phyloP scores from a whole-genome alignment of 2,329 filamentous ascomycete genomes.

The Dactylellina leptospora region DNA sequence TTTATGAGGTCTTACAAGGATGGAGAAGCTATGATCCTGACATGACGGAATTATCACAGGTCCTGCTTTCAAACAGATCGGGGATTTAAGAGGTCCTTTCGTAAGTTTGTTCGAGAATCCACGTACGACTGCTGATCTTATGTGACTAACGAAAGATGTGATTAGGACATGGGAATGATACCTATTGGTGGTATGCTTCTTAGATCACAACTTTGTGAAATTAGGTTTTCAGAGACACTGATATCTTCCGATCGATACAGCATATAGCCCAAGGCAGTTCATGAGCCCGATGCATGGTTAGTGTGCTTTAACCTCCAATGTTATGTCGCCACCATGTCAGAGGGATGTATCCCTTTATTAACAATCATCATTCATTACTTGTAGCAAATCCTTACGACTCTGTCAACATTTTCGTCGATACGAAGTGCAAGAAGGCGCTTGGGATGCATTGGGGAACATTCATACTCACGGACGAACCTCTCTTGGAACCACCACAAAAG shows the following conservation, averaged over 20 bases:
- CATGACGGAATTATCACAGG: conserved; percentile 63
- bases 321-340: neutral
- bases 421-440: conserved; percentile 77
- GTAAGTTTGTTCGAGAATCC: conserved; percentile 35
- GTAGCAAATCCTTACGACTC: conserved; percentile 78
- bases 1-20: neutral
- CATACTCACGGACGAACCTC: conserved; percentile 84
- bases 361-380: neutral
- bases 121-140: conserved; percentile 27
- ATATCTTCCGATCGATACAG: conserved; percentile 28
- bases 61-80: conserved; percentile 86
- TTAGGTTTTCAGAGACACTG: conserved; percentile 11
- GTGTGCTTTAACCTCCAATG: neutral
- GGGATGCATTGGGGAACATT: conserved; percentile 89
- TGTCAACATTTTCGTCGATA: conserved; percentile 89
- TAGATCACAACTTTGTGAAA: conserved; percentile 40
- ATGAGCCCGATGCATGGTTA: conserved; percentile 79
- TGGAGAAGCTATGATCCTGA: conserved; percentile 56
- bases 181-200: conserved; percentile 75
- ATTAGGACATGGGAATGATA: conserved; percentile 89
- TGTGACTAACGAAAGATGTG: conserved; percentile 12
- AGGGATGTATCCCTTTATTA: neutral
- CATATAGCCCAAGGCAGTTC: conserved; percentile 76
- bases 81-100: conserved; percentile 74
- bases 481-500: conserved; percentile 79